Evolutionary conservation across 345 rosid species (phyloP).

Genomic region (Eutrema yunnanense): DNA sequence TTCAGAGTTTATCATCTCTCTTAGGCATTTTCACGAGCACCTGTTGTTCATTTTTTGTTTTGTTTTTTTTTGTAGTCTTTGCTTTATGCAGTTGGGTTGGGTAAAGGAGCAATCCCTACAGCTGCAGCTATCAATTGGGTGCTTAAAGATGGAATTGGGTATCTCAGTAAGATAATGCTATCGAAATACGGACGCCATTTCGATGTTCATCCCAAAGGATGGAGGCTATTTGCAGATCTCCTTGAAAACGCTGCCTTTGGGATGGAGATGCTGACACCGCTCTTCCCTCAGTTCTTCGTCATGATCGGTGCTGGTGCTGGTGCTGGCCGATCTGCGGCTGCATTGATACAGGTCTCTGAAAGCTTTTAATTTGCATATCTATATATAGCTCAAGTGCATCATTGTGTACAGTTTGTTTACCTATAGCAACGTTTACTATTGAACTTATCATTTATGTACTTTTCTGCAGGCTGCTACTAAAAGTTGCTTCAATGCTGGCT

Average conservation of each 20-base stretch:
- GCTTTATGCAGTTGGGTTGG: conserved; percentile 96
- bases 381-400: background rate
- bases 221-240: conserved; percentile 97
- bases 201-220: conserved; percentile 92
- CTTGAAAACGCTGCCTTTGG: conserved; percentile 92
- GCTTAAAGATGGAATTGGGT: conserved; percentile 94
- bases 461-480: conserved; percentile 73
- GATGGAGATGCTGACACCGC: conserved; percentile 88
- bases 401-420: too few relatives aligned
- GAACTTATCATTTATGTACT: background rate
- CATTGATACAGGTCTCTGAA: conserved; percentile 66
- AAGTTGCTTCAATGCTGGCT: conserved; percentile 97
- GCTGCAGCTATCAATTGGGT: conserved; percentile 99
- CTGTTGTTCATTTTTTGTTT: conserved; percentile 1
- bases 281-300: conserved; percentile 79
- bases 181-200: conserved; percentile 93
- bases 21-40: conserved; percentile 14
- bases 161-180: conserved; percentile 81
- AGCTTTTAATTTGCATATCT: too few relatives aligned
- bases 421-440: background rate
- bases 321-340: conserved; percentile 88
- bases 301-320: conserved; percentile 87
- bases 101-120: conserved; percentile 93
- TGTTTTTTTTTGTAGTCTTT: conserved; percentile 46
- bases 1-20: background rate